These are phyloP conservation scores for Vigna nakashimae DNA, from an alignment of 306 rosid genomes.

Conservation along the genomic window DNA sequence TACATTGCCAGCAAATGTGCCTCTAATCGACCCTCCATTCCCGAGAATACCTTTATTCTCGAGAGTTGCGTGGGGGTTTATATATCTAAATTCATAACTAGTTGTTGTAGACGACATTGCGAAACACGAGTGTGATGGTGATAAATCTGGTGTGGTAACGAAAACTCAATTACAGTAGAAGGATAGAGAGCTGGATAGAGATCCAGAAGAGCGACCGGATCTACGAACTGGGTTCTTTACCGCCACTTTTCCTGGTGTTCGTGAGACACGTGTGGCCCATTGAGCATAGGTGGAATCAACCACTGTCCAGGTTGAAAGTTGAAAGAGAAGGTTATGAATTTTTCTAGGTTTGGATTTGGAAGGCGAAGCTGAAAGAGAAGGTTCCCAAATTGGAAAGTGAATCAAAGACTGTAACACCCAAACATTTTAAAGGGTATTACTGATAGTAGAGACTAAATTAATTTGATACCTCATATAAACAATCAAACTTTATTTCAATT, in stretches of 20 bases:
- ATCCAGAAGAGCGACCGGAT: constrained; percentile 66
- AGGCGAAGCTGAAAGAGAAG: too few species aligned
- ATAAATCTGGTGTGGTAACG: constrained; percentile 70
- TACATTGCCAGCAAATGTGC: constrained; percentile 62
- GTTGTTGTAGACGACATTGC: constrained; percentile 66
- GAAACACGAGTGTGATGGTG: constrained; percentile 75
- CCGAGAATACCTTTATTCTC: constrained; percentile 41
- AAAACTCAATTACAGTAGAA: constrained; percentile 45
- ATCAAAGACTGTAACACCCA: too few species aligned
- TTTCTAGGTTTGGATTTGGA: too few species aligned
- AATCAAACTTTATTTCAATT: too few species aligned
- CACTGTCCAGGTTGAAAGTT: too few species aligned
- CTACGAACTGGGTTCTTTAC: constrained; percentile 74
- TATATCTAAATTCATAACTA: constrained; percentile 71
- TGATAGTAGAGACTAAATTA: too few species aligned
- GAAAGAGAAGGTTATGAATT: too few species aligned
- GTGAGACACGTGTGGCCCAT: constrained; percentile 75
- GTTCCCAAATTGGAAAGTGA: too few species aligned
- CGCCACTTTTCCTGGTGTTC: constrained; percentile 67
- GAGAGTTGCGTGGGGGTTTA: constrained; percentile 56
- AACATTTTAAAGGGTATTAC: too few species aligned
- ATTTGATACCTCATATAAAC: too few species aligned
- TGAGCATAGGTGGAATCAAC: constrained; percentile 76
- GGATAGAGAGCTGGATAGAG: constrained; percentile 76
- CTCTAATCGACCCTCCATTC: neutral